phyloP scores from a whole-genome alignment of 2,329 filamentous ascomycete species.

The Nothophoma quercina region DNA sequence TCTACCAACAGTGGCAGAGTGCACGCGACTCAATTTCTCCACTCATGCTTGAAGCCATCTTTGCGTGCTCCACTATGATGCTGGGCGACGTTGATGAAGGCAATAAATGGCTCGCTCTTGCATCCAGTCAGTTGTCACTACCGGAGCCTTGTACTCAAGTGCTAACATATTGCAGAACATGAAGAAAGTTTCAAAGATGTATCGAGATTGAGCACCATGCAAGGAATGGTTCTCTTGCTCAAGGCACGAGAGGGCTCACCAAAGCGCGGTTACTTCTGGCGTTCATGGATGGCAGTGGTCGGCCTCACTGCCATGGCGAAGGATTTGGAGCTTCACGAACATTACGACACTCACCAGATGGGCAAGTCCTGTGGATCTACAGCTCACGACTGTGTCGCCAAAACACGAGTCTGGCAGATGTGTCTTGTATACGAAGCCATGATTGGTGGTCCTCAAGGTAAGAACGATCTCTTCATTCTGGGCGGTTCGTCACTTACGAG shows the following conservation, averaged over 20 bases:
- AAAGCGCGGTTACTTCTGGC: slow-evolving; percentile 93
- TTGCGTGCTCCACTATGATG: slow-evolving; percentile 85
- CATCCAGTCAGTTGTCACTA: slow-evolving; percentile 70
- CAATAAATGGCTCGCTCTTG: slow-evolving; percentile 91
- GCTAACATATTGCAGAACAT: slow-evolving; percentile 67
- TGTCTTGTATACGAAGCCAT: slow-evolving; percentile 88
- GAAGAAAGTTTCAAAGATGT: slow-evolving; percentile 94
- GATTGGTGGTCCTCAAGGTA: slow-evolving; percentile 93
- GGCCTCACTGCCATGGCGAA: slow-evolving; percentile 93
- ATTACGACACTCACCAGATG: slow-evolving; percentile 78
- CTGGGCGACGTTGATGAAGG: slow-evolving; percentile 85
- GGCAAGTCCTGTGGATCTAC: slow-evolving; percentile 74
- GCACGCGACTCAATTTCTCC: slow-evolving; percentile 87
- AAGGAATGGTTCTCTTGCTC: slow-evolving; percentile 84
- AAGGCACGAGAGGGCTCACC: slow-evolving; percentile 93
- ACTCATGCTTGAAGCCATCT: slow-evolving; percentile 85
- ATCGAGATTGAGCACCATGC: slow-evolving; percentile 87
- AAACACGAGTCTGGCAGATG: slow-evolving; percentile 88
- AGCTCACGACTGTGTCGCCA: slow-evolving; percentile 79
- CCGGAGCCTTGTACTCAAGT: not conserved
- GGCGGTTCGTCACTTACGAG: slow-evolving; percentile 11
- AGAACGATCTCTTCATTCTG: not conserved
- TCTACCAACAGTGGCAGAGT: slow-evolving; percentile 90
- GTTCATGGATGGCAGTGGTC: slow-evolving; percentile 96
- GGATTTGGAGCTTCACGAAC: slow-evolving; percentile 87